These are phyloP conservation scores for Nephelium lappaceum DNA, from an alignment of 345 rosid genomes.

Conservation along the genomic window DNA sequence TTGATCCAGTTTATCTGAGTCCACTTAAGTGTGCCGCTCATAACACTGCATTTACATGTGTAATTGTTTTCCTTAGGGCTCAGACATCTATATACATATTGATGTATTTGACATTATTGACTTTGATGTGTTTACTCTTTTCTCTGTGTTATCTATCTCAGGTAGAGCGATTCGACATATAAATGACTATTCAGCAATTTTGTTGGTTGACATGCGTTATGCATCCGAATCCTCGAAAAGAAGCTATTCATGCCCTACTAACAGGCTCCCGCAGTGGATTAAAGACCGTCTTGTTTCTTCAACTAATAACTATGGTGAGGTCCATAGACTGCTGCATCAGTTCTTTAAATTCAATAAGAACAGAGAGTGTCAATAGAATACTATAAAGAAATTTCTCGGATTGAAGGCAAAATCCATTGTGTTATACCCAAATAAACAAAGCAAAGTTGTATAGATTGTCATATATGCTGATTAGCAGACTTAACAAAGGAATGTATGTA, in stretches of 20 bases:
- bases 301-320: slow-evolving; percentile 79
- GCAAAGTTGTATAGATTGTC: not conserved
- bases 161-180: slow-evolving; percentile 90
- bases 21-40: not conserved
- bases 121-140: not conserved
- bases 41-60: slow-evolving; percentile 9
- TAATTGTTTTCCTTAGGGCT: slow-evolving; percentile 7
- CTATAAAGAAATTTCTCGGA: not conserved
- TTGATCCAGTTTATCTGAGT: not conserved
- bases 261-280: slow-evolving; percentile 87
- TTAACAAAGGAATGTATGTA: not conserved
- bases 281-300: slow-evolving; percentile 61
- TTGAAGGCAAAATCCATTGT: not conserved
- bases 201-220: slow-evolving; percentile 80
- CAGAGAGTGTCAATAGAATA: slow-evolving; percentile 12
- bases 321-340: slow-evolving; percentile 71
- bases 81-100: not conserved
- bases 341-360: slow-evolving; percentile 74
- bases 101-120: not conserved
- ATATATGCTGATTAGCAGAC: not conserved
- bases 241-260: slow-evolving; percentile 56
- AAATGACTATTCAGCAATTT: slow-evolving; percentile 84
- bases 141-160: slow-evolving; percentile 23
- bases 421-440: not conserved
- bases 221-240: slow-evolving; percentile 56